phyloP scores from a whole-genome alignment of 2,329 filamentous ascomycete genomes.

The Sarocladium oryzae region DNA sequence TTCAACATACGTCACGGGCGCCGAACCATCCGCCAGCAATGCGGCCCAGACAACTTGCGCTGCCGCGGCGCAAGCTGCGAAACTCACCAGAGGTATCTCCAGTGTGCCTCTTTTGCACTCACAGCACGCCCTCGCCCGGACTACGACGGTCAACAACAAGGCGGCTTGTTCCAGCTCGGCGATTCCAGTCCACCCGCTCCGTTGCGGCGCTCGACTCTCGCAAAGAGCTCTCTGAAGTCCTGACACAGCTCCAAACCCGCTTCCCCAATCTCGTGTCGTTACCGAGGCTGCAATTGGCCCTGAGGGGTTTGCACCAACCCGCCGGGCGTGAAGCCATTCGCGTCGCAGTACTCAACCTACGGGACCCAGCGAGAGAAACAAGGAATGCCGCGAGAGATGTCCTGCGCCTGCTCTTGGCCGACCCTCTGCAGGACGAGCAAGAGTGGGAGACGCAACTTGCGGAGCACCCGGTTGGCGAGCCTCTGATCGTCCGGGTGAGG shows the following conservation, averaged over 20 bases:
- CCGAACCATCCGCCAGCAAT: not conserved
- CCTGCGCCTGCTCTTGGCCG: slow-evolving; percentile 62
- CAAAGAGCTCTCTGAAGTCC: slow-evolving; percentile 49
- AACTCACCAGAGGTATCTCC: slow-evolving; percentile 11
- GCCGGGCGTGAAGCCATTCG: slow-evolving; percentile 52
- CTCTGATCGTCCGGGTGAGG: slow-evolving; percentile 56
- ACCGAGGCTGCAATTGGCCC: slow-evolving; percentile 64
- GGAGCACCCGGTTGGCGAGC: slow-evolving; percentile 40
- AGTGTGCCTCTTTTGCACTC: slow-evolving; percentile 26
- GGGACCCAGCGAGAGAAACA: slow-evolving; percentile 26
- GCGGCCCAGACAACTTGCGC: not conserved
- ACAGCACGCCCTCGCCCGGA: slow-evolving; percentile 15
- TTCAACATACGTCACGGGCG: too few relatives aligned
- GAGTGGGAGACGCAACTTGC: slow-evolving; percentile 59
- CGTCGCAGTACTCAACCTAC: slow-evolving; percentile 49
- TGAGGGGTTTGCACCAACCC: slow-evolving; percentile 54
- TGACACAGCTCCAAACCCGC: slow-evolving; percentile 54
- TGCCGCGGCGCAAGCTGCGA: slow-evolving; percentile 9
- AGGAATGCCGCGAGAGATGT: slow-evolving; percentile 54
- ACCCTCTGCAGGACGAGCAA: slow-evolving; percentile 57
- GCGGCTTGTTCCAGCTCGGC: slow-evolving; percentile 15
- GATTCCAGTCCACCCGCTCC: slow-evolving; percentile 24
- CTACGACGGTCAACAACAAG: not conserved
- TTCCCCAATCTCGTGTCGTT: slow-evolving; percentile 58
- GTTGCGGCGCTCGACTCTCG: slow-evolving; percentile 28